Percentiles rank a stretch among this genome's conserved stretches.
Conservation (phyloP, 2,329 filamentous ascomycete species). For the Colletotrichum incanum region DNA sequence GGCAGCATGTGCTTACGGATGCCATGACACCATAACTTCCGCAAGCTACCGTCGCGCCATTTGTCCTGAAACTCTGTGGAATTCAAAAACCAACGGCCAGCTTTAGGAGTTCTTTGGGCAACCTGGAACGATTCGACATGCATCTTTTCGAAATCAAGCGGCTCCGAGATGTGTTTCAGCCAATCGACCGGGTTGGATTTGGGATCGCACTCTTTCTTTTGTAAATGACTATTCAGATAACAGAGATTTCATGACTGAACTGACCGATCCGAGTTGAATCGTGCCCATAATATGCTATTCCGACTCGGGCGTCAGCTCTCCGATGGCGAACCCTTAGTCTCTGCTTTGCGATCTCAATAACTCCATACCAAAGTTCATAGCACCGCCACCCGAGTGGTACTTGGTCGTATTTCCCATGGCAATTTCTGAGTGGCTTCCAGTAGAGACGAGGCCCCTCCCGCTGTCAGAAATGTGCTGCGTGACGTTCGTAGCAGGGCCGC, state of each 20-base stretch:
- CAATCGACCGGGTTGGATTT: slow-evolving; percentile 10
- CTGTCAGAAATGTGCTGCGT: slow-evolving; percentile 9
- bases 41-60: slow-evolving; percentile 8
- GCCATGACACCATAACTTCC: slow-evolving; percentile 24
- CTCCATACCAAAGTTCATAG: slow-evolving; percentile 28
- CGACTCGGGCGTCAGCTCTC: slow-evolving; percentile 8
- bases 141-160: slow-evolving; percentile 17
- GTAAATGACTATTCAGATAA: neutral
- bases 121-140: slow-evolving; percentile 14
- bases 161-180: slow-evolving; percentile 12
- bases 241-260: neutral
- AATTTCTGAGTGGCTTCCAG: neutral
- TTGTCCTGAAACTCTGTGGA: neutral
- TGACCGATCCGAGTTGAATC: neutral
- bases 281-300: slow-evolving; percentile 1
- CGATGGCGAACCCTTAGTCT: neutral
- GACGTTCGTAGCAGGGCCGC: neutral
- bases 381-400: neutral
- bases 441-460: slow-evolving; percentile 8
- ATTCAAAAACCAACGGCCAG: slow-evolving; percentile 1
- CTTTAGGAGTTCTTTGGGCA: slow-evolving; percentile 6
- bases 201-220: neutral
- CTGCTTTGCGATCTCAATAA: neutral
- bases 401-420: slow-evolving; percentile 14
- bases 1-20: slow-evolving; percentile 2